A percentile compares a stretch with the other conserved stretches of the same genome.
Conservation (phyloP, 768 basidiomycete genomes). For the Nevesoporus exiguus region DNA sequence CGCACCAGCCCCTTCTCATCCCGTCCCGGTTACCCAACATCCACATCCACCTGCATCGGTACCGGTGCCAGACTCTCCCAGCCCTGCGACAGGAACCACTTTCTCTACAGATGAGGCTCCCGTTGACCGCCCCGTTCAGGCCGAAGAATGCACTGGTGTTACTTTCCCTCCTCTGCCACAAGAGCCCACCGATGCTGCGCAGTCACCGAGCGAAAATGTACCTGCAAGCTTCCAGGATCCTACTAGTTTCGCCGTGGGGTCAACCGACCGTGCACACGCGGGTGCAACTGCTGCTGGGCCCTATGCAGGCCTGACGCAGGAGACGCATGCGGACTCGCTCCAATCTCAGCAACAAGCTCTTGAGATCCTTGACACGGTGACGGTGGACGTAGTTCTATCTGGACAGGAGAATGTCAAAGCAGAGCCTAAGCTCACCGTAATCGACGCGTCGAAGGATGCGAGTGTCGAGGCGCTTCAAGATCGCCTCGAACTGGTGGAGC, state of each 20-base stretch:
- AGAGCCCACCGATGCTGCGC: not conserved
- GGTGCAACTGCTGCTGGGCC: not conserved
- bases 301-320: not conserved
- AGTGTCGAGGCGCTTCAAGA: slow-evolving; percentile 61
- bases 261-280: not conserved
- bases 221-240: not conserved
- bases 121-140: not conserved
- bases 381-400: not conserved
- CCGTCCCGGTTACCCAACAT: slow-evolving; percentile 25
- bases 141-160: not conserved
- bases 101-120: not conserved
- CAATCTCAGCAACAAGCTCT: not conserved
- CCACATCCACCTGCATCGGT: slow-evolving; percentile 42
- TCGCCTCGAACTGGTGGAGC: slow-evolving; percentile 66
- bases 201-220: not conserved
- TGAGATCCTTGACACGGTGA: not conserved
- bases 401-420: not conserved
- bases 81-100: not conserved
- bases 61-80: slow-evolving; percentile 44
- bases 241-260: not conserved
- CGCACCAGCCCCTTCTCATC: slow-evolving; percentile 39
- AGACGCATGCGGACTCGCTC: not conserved
- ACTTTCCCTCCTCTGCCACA: not conserved
- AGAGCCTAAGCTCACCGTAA: not conserved
- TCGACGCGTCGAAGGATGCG: slow-evolving; percentile 5